Evolutionary conservation across 345 rosid genomes (phyloP).

Genomic region (Populus pruinosa): DNA sequence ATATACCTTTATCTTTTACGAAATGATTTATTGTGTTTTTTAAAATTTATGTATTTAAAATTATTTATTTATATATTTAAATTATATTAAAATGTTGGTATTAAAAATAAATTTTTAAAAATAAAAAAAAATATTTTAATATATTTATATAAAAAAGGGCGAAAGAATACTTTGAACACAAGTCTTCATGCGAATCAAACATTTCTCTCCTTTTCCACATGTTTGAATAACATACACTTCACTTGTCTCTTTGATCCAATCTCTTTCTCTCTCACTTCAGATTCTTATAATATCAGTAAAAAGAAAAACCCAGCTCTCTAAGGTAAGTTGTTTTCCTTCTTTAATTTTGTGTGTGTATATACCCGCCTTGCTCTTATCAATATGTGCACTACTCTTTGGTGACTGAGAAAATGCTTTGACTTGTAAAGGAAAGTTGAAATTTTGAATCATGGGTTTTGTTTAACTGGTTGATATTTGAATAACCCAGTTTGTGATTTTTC

Average conservation of each 20-base stretch:
- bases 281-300: neutral
- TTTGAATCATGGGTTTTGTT: neutral
- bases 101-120: too few relatives aligned
- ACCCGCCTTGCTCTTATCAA: neutral
- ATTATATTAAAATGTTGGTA: too few relatives aligned
- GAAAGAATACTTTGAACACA: too few relatives aligned
- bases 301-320: neutral
- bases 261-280: neutral
- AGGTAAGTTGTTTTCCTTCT: neutral
- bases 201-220: neutral
- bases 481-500: neutral
- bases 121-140: too few relatives aligned
- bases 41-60: too few relatives aligned
- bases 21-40: too few relatives aligned
- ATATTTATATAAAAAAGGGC: too few relatives aligned
- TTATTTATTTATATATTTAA: too few relatives aligned
- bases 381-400: neutral
- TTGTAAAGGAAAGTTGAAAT: neutral
- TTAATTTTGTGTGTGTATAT: neutral
- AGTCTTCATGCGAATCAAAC: neutral
- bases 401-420: neutral
- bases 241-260: neutral
- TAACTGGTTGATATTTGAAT: neutral
- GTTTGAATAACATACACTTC: neutral
- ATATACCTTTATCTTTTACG: too few relatives aligned